These are phyloP conservation scores for Xylaria sp. DNA, from an alignment of 2,329 filamentous ascomycete species.

Conservation along the genomic window DNA sequence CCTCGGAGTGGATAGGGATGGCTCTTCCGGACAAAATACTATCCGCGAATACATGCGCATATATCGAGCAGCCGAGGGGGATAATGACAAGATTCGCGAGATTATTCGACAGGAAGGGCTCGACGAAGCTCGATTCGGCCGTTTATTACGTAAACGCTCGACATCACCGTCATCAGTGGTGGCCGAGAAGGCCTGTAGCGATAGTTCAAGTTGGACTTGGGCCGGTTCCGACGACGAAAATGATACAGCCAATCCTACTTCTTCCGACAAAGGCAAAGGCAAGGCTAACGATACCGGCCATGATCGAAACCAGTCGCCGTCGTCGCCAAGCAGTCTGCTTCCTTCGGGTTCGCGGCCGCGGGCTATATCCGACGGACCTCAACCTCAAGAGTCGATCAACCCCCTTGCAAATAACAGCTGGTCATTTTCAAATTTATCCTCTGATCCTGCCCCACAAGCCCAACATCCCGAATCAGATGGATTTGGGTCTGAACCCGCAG, in stretches of 20 bases:
- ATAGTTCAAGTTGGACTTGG: conserved; percentile 48
- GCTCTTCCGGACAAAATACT: conserved; percentile 50
- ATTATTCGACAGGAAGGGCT: conserved; percentile 71
- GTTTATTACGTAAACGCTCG: conserved; percentile 33
- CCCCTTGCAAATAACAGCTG: conserved; percentile 70
- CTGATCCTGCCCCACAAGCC: conserved; percentile 2
- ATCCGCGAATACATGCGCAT: conserved; percentile 60
- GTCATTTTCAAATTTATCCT: conserved; percentile 60
- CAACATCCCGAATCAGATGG: conserved; percentile 8
- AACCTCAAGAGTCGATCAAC: conserved; percentile 57
- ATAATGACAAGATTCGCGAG: conserved; percentile 67
- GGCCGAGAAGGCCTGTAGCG: conserved; percentile 41
- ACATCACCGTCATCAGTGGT: conserved; percentile 37
- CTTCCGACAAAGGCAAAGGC: conserved; percentile 42
- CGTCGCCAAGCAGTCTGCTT: conserved; percentile 10
- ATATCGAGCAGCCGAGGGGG: conserved; percentile 69
- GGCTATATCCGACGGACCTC: conserved; percentile 68
- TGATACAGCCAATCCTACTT: conserved; percentile 25
- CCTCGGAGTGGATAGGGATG: conserved; percentile 34
- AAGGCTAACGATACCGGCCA: conserved; percentile 25
- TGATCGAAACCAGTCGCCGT: conserved; percentile 14
- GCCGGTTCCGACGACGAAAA: conserved; percentile 44
- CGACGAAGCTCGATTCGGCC: conserved; percentile 62
- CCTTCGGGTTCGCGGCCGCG: conserved; percentile 56
- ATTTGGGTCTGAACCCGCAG: background rate